Evolutionary conservation across 1,284 basidiomycete genomes (phyloP), one percentile per base, ranked within the genome.

Genomic region (Rhodotorula mucilaginosa): DNA sequence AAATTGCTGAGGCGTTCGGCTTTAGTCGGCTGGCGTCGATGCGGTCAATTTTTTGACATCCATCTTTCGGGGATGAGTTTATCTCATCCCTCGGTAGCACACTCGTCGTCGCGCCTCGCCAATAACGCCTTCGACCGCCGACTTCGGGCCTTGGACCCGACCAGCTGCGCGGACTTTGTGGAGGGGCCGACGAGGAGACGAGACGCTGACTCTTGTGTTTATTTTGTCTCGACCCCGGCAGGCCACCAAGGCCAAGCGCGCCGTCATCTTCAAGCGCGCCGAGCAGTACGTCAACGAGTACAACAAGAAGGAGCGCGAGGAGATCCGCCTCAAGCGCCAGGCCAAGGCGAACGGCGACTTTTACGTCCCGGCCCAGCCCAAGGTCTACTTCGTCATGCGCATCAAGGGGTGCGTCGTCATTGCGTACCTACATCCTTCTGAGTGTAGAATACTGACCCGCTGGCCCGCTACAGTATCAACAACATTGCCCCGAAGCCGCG

Each of bases 271-370:
- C 90, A 99, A 99, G 90, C 92, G 97, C 74, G 96, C 97, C 67
- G 97, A 99, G 85, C 85, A 91, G 78, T 98, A 98, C 84, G 94
- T 97, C 79, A 97, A 97, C 87, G 96, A 98, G 85, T 98, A 98
- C 84, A 84, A 90, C 72, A 78, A 86, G 73, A 89, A 90, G 85
- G 97, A 99, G 88, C 90, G 88, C 85, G 97, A 99, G 86, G 93
- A 97, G 86, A 88, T 99, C 82, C 90, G 93, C 78, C 85, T 98
- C 82, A 95, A 93, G 86, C 89, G 96, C 75, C 90, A 88, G 81
- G 96, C 96, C 76, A 91, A 95, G 83, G 85, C 90, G 80, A 86
- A 91, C 75, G 94, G 94, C 77, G 94, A 99, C 85, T 99, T 95
- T 86, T 98, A 97, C 83, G 95, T 99, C 77, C 88, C 93, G 67